Conservation (phyloP, 1,284 basidiomycete genomes). For the Agroathelia rolfsii region DNA sequence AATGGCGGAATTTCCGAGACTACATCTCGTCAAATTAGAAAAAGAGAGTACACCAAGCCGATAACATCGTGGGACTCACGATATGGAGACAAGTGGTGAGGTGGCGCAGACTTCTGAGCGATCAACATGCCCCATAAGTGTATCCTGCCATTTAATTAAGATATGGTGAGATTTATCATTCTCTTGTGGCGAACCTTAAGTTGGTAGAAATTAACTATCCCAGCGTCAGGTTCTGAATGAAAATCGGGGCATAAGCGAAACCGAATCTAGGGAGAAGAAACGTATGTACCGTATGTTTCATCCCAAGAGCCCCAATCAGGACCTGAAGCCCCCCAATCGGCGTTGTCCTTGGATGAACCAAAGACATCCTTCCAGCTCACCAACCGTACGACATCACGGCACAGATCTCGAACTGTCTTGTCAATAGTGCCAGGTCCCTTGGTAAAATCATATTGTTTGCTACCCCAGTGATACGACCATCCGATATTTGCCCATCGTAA, state of each 20-base stretch:
- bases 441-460: constrained; percentile 83
- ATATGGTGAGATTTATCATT: too few species aligned
- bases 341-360: constrained; percentile 13
- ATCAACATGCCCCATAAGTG: constrained; percentile 90
- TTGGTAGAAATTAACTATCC: constrained; percentile 91
- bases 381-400: constrained; percentile 46
- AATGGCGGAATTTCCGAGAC: constrained; percentile 77
- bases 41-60: constrained; percentile 3
- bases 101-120: constrained; percentile 81
- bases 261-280: constrained; percentile 1
- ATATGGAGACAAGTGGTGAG: constrained; percentile 84
- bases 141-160: constrained; percentile 42
- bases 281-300: constrained; percentile 56
- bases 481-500: constrained; percentile 91
- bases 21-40: constrained; percentile 22
- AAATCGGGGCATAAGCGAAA: constrained; percentile 4
- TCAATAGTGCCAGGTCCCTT: constrained; percentile 57
- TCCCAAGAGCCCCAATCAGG: constrained; percentile 64
- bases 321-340: constrained; percentile 39
- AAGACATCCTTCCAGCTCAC: constrained; percentile 69
- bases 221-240: constrained; percentile 73
- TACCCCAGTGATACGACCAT: constrained; percentile 89
- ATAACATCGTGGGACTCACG: constrained; percentile 40
- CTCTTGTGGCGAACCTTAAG: constrained; percentile 34
- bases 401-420: constrained; percentile 42